Conservation (phyloP, 129 eudicot genomes). For the Artemisia argyi region DNA sequence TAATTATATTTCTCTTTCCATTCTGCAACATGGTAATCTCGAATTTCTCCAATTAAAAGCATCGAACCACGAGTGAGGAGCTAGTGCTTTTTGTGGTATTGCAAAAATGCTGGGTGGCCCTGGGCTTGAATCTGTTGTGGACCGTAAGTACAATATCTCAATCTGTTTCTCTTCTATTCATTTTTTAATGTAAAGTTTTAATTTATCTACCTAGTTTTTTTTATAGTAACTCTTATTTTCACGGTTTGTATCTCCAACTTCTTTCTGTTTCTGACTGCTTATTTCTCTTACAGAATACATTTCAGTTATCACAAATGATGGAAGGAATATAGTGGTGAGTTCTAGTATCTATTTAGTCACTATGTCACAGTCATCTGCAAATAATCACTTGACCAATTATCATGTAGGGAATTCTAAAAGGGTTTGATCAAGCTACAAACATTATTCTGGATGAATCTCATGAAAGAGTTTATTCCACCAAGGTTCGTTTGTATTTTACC, state of each 20-base stretch:
- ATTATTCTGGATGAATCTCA: conserved; percentile 93
- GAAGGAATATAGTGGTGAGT: conserved; percentile 84
- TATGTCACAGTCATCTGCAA: background rate
- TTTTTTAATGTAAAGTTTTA: background rate
- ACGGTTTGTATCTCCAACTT: background rate
- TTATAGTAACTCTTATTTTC: background rate
- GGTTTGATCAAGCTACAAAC: conserved; percentile 90
- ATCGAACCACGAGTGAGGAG: conserved; percentile 2
- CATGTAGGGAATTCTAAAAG: conserved; percentile 70
- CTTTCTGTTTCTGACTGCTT: background rate
- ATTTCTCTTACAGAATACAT: conserved; percentile 36
- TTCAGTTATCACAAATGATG: conserved; percentile 82
- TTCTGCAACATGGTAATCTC: background rate
- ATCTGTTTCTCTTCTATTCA: background rate
- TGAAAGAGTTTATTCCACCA: conserved; percentile 65
- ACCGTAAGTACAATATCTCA: conserved; percentile 37
- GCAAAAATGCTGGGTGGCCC: conserved; percentile 44
- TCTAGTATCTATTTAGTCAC: background rate
- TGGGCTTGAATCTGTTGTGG: conserved; percentile 57
- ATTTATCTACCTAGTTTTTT: background rate
- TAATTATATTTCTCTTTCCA: background rate
- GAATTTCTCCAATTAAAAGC: conserved; percentile 10
- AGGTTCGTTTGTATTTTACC: conserved; percentile 23
- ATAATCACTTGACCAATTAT: conserved; percentile 5
- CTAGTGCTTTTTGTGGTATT: conserved; percentile 15